Conservation (phyloP, 164 flowering plant species). For the Vitis rotundifolia region DNA sequence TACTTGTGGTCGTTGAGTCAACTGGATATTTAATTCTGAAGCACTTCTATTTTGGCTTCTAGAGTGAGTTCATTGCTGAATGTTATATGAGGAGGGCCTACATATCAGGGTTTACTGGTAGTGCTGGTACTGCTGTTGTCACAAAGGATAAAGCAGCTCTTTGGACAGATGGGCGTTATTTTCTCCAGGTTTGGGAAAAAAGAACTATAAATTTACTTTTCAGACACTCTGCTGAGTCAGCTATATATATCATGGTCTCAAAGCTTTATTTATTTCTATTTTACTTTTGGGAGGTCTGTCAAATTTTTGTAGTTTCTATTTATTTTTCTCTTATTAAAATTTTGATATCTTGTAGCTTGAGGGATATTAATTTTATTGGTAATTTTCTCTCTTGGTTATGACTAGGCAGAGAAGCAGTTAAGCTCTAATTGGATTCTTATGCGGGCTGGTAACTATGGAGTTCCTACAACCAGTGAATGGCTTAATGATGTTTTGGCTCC, state of each 20-base stretch:
- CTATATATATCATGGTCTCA: not conserved
- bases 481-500: constrained; percentile 80
- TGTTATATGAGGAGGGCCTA: constrained; percentile 87
- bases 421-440: constrained; percentile 83
- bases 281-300: not conserved
- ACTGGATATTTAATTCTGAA: not conserved
- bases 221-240: no score
- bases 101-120: constrained; percentile 94
- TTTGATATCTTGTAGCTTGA: not conserved
- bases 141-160: constrained; percentile 94
- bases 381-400: constrained; percentile 5
- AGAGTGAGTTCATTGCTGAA: constrained; percentile 99
- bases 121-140: constrained; percentile 96
- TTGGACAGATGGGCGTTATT: constrained; percentile 99
- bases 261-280: not conserved
- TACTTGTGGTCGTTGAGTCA: not conserved
- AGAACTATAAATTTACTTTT: not conserved
- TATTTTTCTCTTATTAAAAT: not conserved
- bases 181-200: constrained; percentile 71
- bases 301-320: constrained; percentile 1
- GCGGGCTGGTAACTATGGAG: constrained; percentile 89
- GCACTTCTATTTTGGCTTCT: constrained; percentile 8
- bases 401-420: constrained; percentile 90
- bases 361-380: not conserved
- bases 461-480: constrained; percentile 90